Evolutionary conservation across 768 basidiomycete genomes (phyloP), one percentile per base, ranked within the genome.

Genomic region (Strobilomyces confusus): DNA sequence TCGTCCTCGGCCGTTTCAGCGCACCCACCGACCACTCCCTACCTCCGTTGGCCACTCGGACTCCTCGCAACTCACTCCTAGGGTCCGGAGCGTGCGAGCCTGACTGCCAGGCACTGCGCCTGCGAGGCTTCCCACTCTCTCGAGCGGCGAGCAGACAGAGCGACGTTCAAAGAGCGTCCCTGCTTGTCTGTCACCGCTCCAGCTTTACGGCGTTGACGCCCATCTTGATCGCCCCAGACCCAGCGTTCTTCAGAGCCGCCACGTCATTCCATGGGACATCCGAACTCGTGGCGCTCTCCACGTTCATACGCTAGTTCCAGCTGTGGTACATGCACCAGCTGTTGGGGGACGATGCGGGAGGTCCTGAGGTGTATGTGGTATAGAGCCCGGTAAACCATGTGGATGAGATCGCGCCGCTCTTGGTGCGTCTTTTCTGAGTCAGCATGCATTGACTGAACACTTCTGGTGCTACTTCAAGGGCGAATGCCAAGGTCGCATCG

Each of bases 291-390:
- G 73, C 66, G 45, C 73, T 92, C 9, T 78, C 75, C 4, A 72
- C 78, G 40, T 80, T 81, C 54, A 86, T 86, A 6, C 88, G 92
- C 71, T 92, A 87, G 65, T 87, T 85, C 48, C 82, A 86, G 66
- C 76, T 77, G 43, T 69, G 70, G 43, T 86, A 86, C 63, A 64
- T 82, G 59, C 73, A 76, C 53, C 81, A 80, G 61, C 73, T 91
- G 15, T 56, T 89, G n/a, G 87, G 84, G 84, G 2, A 74, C 77
- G 1, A 63, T 63, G 2, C 64, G 72, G n/a, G 73, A 83, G 52
- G 63, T 82, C 82, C 83, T 0, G 73, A 83, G 25, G 72, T 83
- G 20, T 86, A 82, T 62, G 68, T 71, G 19, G 77, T 77, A 33
- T 75, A 86, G n/a, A 87, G 85, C 4, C 86, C 89, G 0, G 66